Percentiles rank a stretch among this genome's conserved stretches.
These are phyloP conservation scores for Coniferiporia sulphurascens DNA, from an alignment of 1,284 basidiomycete species.

Conservation along the genomic window DNA sequence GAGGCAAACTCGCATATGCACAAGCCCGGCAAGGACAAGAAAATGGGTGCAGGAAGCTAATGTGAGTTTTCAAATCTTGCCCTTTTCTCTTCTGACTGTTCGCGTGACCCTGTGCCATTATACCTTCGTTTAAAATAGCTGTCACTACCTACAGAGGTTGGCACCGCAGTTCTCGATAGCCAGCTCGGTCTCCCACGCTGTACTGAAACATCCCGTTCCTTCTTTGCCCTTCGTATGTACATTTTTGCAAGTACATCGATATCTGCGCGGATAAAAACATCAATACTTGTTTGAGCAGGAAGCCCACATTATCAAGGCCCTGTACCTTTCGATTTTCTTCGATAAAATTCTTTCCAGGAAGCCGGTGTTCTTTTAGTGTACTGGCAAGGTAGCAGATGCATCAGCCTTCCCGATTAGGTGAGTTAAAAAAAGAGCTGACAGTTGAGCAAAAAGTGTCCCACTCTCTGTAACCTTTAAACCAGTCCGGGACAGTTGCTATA, in stretches of 20 bases:
- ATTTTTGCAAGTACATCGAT: conserved; percentile 35
- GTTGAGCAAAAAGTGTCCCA: conserved; percentile 49
- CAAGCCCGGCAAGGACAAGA: no score
- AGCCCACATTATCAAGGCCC: neutral
- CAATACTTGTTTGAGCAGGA: conserved; percentile 12
- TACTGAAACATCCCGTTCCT: neutral
- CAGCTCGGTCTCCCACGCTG: conserved; percentile 19
- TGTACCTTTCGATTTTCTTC: conserved; percentile 44
- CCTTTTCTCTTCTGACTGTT: conserved; percentile 13
- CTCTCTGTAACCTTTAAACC: conserved; percentile 40
- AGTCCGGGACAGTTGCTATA: conserved; percentile 44
- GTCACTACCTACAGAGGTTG: neutral
- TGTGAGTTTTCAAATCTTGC: neutral
- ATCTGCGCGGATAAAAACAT: conserved; percentile 20
- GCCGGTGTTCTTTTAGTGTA: conserved; percentile 48
- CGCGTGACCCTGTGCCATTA: neutral
- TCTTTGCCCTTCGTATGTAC: conserved; percentile 15
- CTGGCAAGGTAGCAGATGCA: conserved; percentile 22
- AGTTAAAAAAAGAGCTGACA: conserved; percentile 31
- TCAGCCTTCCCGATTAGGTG: neutral
- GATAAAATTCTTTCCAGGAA: conserved; percentile 58
- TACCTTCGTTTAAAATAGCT: conserved; percentile 6
- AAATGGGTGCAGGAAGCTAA: neutral
- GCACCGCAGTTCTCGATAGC: neutral
- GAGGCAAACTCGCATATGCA: no score